phyloP scores from a whole-genome alignment of 106 monocot species.

The Allium sativum region DNA sequence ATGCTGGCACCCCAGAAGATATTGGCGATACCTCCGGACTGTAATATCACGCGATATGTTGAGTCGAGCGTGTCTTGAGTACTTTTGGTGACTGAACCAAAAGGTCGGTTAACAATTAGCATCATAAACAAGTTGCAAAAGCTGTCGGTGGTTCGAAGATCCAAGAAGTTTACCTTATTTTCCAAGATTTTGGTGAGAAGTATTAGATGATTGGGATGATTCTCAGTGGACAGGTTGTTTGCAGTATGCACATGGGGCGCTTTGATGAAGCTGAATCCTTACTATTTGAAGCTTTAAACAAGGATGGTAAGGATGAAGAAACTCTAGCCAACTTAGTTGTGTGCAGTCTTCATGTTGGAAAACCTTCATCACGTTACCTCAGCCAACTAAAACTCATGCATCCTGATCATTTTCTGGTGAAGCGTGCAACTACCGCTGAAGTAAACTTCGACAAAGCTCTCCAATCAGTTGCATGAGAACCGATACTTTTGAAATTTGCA shows the following conservation, averaged over 20 bases:
- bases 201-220: conserved; percentile 76
- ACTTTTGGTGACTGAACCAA: too few relatives aligned
- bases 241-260: conserved; percentile 92
- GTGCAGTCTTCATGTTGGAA: conserved; percentile 90
- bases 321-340: conserved; percentile 89
- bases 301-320: conserved; percentile 92
- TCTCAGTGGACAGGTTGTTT: conserved; percentile 92
- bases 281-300: conserved; percentile 85
- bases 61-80: too few relatives aligned
- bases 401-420: conserved; percentile 61
- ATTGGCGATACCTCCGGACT: too few relatives aligned
- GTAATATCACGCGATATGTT: too few relatives aligned
- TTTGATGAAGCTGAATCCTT: conserved; percentile 97
- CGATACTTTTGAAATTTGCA: background rate
- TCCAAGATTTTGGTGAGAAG: conserved; percentile 93
- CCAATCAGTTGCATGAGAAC: conserved; percentile 38
- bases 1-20: too few relatives aligned
- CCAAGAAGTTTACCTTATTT: conserved; percentile 94
- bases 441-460: conserved; percentile 77
- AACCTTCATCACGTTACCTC: conserved; percentile 73
- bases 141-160: conserved; percentile 98
- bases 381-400: conserved; percentile 81
- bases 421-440: conserved; percentile 54
- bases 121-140: too few relatives aligned
- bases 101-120: too few relatives aligned